Percentiles rank a stretch among this genome's conserved stretches.
These are phyloP conservation scores for Nicotiana benthamiana DNA, from an alignment of 257 asterid genomes.

Conservation along the genomic window DNA sequence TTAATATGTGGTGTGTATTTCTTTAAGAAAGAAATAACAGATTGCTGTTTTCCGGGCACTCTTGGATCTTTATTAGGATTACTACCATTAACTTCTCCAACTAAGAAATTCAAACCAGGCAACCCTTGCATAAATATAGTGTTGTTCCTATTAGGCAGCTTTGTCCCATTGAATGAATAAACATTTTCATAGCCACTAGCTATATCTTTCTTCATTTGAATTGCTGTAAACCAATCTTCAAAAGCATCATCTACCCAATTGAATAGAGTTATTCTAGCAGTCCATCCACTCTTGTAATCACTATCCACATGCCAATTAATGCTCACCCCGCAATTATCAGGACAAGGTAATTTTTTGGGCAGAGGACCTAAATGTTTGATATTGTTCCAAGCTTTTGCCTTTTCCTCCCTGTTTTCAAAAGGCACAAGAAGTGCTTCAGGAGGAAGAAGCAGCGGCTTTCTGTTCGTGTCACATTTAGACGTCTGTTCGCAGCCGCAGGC, in stretches of 20 bases:
- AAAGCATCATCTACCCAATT: constrained; percentile 62
- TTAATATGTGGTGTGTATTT: constrained; percentile 29
- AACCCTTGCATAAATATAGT: constrained; percentile 84
- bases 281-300: constrained; percentile 72
- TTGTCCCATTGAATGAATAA: constrained; percentile 75
- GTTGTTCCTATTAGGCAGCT: constrained; percentile 18
- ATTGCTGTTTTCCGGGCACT: constrained; percentile 88
- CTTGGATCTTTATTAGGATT: constrained; percentile 48
- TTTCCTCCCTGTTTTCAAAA: constrained; percentile 42
- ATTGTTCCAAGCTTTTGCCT: constrained; percentile 53
- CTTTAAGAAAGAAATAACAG: constrained; percentile 68
- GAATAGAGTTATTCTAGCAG: constrained; percentile 77
- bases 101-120: constrained; percentile 64
- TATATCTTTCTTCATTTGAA: constrained; percentile 45
- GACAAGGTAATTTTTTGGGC: constrained; percentile 64
- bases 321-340: constrained; percentile 89
- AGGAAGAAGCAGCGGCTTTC: constrained; percentile 42
- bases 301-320: constrained; percentile 89
- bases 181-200: constrained; percentile 52
- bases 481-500: constrained; percentile 66
- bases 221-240: constrained; percentile 66
- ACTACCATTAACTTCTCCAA: constrained; percentile 76
- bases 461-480: constrained; percentile 37
- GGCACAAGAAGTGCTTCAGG: constrained; percentile 75
- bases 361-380: constrained; percentile 27